These are phyloP conservation scores for Chlorophyllum brunneum DNA, from an alignment of 768 basidiomycete genomes.

Conservation along the genomic window DNA sequence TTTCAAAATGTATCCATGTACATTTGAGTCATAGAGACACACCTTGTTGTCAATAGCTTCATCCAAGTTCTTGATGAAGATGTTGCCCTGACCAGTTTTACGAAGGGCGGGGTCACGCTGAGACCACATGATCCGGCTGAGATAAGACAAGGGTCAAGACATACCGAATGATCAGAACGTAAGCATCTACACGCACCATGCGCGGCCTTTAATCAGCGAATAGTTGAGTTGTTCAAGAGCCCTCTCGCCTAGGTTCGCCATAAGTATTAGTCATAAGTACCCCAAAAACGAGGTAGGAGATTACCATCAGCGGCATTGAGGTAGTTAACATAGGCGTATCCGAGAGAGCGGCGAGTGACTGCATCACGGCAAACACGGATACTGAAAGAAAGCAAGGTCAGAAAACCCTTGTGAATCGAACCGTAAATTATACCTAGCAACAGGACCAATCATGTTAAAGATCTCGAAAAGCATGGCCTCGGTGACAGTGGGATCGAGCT, in stretches of 20 bases:
- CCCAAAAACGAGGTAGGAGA: slow-evolving; percentile 21
- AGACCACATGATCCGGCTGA: slow-evolving; percentile 99
- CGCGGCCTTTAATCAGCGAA: slow-evolving; percentile 95
- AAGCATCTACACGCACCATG: slow-evolving; percentile 58
- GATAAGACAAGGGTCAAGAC: slow-evolving; percentile 17
- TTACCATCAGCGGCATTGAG: slow-evolving; percentile 90
- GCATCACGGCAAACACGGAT: slow-evolving; percentile 99
- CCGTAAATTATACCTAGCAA: slow-evolving; percentile 70
- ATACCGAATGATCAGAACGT: slow-evolving; percentile 13
- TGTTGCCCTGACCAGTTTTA: slow-evolving; percentile 99
- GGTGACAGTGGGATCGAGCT: slow-evolving; percentile 95
- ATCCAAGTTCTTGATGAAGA: slow-evolving; percentile 99
- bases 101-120: slow-evolving; percentile 99
- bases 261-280: slow-evolving; percentile 5
- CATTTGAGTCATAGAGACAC: slow-evolving; percentile 7
- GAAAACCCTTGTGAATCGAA: slow-evolving; percentile 7
- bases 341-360: slow-evolving; percentile 98
- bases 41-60: slow-evolving; percentile 98
- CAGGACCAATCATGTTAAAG: slow-evolving; percentile 99
- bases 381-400: slow-evolving; percentile 34
- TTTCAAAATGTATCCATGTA: neutral
- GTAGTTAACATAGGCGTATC: slow-evolving; percentile 99
- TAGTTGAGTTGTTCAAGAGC: slow-evolving; percentile 99
- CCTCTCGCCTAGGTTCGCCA: slow-evolving; percentile 69
- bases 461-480: slow-evolving; percentile 99